Base-by-base conservation (phyloP, 2,329 filamentous ascomycete genomes). In the Ascochyta koolunga region DNA sequence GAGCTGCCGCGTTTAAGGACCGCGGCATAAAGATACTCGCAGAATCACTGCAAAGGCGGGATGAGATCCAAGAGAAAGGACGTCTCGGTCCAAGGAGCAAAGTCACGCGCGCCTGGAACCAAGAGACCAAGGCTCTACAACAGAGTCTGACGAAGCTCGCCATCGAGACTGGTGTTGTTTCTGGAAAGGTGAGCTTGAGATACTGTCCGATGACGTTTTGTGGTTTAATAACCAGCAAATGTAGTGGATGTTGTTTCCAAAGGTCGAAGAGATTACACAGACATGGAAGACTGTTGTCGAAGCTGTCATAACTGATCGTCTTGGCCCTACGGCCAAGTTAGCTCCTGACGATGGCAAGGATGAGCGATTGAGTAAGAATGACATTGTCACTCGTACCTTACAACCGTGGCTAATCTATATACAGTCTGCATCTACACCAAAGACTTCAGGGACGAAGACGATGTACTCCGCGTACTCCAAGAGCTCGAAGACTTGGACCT, bases 301-400 rank as follows among this genome's bases (percentile, higher is more conserved):
- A 45, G 89, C 85, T 2, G 89, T 89, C 0, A 83, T 84, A 11
- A 82, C 84, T 25, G 87, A 88, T 54, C 82, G 89, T 59, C 81
- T 96, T 2, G 91, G 91, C 0, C 82, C 86, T 33, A 82, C 78
- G 1, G 89, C 90, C 9, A 96, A 95, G 74, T 88, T 93, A 11
- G 85, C 87, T 1, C 85, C 89, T 1, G 77, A 79, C 40, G 71
- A 82, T 9, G 76, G 65, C 38, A 60, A 46, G 10, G 61, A 72
- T 58, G 5, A 75, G 5, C 80, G 86, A 18, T 74, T 95, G 36
- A 85, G 52, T 56, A 38, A 36, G 51, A 15, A 10, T 8, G 6
- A 10, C 7, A 6, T 5, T 21, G 35, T 6, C 4, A 27, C 16
- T 15, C 13, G 7, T 5, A 21, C 2, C 2, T 7, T 11, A 10